phyloP scores from a whole-genome alignment of 2,329 filamentous ascomycete species.

The Cucurbitaria berberidis region DNA sequence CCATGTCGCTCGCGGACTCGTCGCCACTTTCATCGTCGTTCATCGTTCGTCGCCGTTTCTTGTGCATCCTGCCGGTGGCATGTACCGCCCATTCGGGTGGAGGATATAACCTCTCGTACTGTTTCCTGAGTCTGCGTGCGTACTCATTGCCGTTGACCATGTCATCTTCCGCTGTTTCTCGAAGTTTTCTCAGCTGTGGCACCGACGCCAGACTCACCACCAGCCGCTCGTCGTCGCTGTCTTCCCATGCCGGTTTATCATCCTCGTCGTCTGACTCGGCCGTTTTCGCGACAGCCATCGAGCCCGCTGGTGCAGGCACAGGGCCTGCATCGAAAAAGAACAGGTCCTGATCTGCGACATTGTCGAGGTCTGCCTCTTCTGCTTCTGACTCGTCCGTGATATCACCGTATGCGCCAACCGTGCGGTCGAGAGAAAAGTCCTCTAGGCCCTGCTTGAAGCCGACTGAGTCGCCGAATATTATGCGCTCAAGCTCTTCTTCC shows the following conservation, averaged over 20 bases:
- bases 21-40: slow-evolving; percentile 51
- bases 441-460: slow-evolving; percentile 80
- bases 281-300: slow-evolving; percentile 50
- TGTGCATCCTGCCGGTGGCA: slow-evolving; percentile 50
- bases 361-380: slow-evolving; percentile 59
- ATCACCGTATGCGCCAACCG: slow-evolving; percentile 36
- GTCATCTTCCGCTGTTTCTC: slow-evolving; percentile 82
- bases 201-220: slow-evolving; percentile 80
- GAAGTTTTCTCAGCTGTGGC: slow-evolving; percentile 79
- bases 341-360: slow-evolving; percentile 78
- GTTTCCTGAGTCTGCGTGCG: slow-evolving; percentile 75
- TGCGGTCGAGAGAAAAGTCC: slow-evolving; percentile 56
- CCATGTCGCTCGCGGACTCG: slow-evolving; percentile 63
- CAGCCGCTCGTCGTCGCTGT: slow-evolving; percentile 92
- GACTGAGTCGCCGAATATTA: slow-evolving; percentile 87
- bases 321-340: slow-evolving; percentile 81
- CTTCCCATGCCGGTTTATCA: slow-evolving; percentile 76
- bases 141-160: slow-evolving; percentile 88
- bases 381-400: slow-evolving; percentile 55
- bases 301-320: slow-evolving; percentile 49
- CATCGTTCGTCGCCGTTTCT: slow-evolving; percentile 56
- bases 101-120: slow-evolving; percentile 71
- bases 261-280: slow-evolving; percentile 47
- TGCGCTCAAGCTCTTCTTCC: slow-evolving; percentile 83
- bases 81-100: slow-evolving; percentile 66